phyloP scores from a whole-genome alignment of 257 asterid genomes.

The Fraxinus anomala region DNA sequence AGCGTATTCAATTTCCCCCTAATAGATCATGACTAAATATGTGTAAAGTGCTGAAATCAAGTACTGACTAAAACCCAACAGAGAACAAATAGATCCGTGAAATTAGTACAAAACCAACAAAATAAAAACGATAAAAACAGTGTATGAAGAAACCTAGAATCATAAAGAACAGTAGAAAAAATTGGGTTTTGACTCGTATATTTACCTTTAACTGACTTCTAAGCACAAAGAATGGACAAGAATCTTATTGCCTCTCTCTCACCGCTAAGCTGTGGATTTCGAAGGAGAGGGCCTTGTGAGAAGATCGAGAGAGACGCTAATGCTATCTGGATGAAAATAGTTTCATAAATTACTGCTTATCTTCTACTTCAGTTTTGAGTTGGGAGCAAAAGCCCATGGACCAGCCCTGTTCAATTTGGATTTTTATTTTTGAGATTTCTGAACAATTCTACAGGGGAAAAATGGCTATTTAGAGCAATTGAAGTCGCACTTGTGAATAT shows the following conservation, averaged over 20 bases:
- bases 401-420: too few relatives aligned
- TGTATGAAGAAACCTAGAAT: background rate
- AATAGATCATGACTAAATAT: conserved; percentile 11
- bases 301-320: background rate
- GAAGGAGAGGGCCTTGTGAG: background rate
- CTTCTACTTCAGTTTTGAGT: background rate
- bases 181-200: background rate
- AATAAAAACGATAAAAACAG: background rate
- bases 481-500: too few relatives aligned
- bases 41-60: background rate
- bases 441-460: too few relatives aligned
- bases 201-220: background rate
- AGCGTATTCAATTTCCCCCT: background rate
- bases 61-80: conserved; percentile 3
- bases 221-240: background rate
- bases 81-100: conserved; percentile 24
- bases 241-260: background rate
- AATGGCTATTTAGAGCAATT: too few relatives aligned
- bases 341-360: background rate
- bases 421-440: too few relatives aligned
- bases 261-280: conserved; percentile 1
- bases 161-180: background rate
- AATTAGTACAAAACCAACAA: conserved; percentile 18
- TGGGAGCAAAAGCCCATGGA: background rate
- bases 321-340: background rate